These are phyloP conservation scores for Helminthosporium solani DNA, from an alignment of 2,329 filamentous ascomycete genomes.

Conservation along the genomic window DNA sequence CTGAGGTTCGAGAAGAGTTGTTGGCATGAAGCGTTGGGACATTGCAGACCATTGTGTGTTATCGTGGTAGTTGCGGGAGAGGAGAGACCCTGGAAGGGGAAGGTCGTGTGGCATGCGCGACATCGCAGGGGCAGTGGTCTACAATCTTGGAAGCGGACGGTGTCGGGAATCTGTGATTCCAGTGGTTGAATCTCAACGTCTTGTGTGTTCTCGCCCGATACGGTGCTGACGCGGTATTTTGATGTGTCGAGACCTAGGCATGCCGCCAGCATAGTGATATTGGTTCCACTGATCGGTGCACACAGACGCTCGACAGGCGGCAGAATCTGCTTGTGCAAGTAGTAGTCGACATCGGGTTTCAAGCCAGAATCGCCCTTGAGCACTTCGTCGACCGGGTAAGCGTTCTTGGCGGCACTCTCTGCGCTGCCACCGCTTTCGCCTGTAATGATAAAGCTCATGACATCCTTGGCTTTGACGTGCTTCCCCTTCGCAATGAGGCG, in stretches of 20 bases:
- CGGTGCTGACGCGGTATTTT: conserved; percentile 75
- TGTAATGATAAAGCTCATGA: conserved; percentile 94
- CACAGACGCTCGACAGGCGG: conserved; percentile 97
- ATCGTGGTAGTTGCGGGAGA: conserved; percentile 19
- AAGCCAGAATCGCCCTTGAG: conserved; percentile 73
- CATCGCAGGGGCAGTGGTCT: conserved; percentile 76
- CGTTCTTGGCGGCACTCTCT: conserved; percentile 80
- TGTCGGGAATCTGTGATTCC: conserved; percentile 91
- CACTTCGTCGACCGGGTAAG: conserved; percentile 82
- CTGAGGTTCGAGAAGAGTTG: conserved; percentile 67
- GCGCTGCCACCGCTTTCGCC: conserved; percentile 61
- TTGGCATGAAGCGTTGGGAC: conserved; percentile 63
- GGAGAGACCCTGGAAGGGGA: conserved; percentile 73
- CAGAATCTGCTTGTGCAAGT: conserved; percentile 97
- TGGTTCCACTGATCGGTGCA: conserved; percentile 91
- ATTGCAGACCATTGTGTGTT: conserved; percentile 71
- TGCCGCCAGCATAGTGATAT: conserved; percentile 84
- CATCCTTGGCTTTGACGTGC: conserved; percentile 85
- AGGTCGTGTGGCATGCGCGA: conserved; percentile 71
- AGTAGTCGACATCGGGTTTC: conserved; percentile 93
- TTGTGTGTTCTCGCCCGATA: conserved; percentile 50
- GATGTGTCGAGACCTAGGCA: conserved; percentile 88
- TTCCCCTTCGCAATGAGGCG: conserved; percentile 86
- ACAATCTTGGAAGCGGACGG: conserved; percentile 83
- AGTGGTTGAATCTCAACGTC: conserved; percentile 71